These are phyloP conservation scores for Neofusicoccum cordaticola DNA, from an alignment of 2,329 filamentous ascomycete genomes.

Conservation along the genomic window DNA sequence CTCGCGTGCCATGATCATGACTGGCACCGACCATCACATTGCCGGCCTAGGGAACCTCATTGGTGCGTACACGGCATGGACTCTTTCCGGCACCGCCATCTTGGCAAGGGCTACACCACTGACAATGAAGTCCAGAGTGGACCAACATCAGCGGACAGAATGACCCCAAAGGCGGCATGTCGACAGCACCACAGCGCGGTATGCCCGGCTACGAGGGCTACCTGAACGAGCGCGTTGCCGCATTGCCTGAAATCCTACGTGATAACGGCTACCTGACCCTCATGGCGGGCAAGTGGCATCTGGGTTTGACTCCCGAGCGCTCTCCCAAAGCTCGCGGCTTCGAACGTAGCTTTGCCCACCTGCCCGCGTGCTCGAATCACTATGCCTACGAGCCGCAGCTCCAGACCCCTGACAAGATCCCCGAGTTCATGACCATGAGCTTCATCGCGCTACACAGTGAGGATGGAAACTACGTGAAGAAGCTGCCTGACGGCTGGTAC, in stretches of 20 bases:
- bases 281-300: slow-evolving; percentile 64
- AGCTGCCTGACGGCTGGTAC: slow-evolving; percentile 36
- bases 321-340: slow-evolving; percentile 59
- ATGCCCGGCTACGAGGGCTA: slow-evolving; percentile 64
- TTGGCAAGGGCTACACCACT: background rate
- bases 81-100: background rate
- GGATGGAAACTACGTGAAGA: slow-evolving; percentile 39
- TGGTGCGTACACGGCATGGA: background rate
- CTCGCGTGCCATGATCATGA: slow-evolving; percentile 65
- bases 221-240: slow-evolving; percentile 57
- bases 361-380: slow-evolving; percentile 51
- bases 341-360: slow-evolving; percentile 56
- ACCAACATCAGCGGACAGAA: slow-evolving; percentile 55
- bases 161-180: slow-evolving; percentile 51
- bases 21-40: slow-evolving; percentile 61
- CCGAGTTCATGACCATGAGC: slow-evolving; percentile 43
- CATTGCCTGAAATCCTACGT: slow-evolving; percentile 57
- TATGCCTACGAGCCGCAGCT: slow-evolving; percentile 53
- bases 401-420: slow-evolving; percentile 31
- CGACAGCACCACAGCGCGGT: slow-evolving; percentile 54
- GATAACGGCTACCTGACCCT: slow-evolving; percentile 60
- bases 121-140: slow-evolving; percentile 43
- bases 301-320: slow-evolving; percentile 57
- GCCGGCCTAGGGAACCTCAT: slow-evolving; percentile 51
- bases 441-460: slow-evolving; percentile 41